phyloP scores from a whole-genome alignment of 257 asterid species.

The Mitragyna speciosa region DNA sequence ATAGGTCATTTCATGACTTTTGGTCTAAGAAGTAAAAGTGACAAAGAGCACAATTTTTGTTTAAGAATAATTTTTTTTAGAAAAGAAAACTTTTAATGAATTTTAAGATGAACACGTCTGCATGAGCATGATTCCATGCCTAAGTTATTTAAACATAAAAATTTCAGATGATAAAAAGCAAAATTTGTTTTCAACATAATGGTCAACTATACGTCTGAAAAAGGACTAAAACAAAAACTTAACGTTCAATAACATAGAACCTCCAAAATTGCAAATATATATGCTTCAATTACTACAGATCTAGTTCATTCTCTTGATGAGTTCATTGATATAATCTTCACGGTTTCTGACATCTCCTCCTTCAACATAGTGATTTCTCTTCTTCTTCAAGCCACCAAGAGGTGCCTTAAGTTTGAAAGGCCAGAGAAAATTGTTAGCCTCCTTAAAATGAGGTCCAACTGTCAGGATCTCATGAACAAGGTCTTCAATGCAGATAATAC shows the following conservation, averaged over 20 bases:
- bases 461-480: constrained; percentile 60
- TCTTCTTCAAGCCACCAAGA: constrained; percentile 63
- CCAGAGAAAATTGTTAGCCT: constrained; percentile 66
- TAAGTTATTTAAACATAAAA: neutral
- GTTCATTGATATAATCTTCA: constrained; percentile 58
- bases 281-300: neutral
- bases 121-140: too few relatives aligned
- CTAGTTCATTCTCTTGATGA: constrained; percentile 62
- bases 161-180: neutral
- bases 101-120: too few relatives aligned
- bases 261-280: neutral
- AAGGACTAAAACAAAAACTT: neutral
- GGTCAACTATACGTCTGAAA: neutral
- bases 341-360: constrained; percentile 71
- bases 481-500: constrained; percentile 55
- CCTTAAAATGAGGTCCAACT: constrained; percentile 62
- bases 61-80: too few relatives aligned
- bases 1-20: too few relatives aligned
- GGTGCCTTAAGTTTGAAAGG: constrained; percentile 70
- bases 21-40: too few relatives aligned
- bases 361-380: constrained; percentile 66
- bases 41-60: too few relatives aligned
- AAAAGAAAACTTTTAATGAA: too few relatives aligned
- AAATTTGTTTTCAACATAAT: neutral
- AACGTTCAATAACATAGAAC: neutral